These are phyloP conservation scores for Hexamita inflata DNA, from an alignment of 208 protist species.

Conservation along the genomic window DNA sequence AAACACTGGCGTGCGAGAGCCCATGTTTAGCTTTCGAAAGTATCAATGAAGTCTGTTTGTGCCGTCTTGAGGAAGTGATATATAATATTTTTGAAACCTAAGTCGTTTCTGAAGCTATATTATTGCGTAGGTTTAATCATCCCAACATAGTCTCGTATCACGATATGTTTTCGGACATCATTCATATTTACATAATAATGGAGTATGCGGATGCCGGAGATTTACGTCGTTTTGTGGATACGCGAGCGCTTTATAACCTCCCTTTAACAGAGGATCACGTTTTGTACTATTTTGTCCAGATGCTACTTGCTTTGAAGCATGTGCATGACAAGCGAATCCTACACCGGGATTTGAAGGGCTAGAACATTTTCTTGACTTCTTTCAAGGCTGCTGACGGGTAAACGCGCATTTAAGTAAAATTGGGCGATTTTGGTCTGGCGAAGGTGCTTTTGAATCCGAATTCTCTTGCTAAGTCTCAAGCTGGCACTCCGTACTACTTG, in stretches of 20 bases:
- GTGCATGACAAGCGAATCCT: slow-evolving; percentile 53
- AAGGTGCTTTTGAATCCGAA: slow-evolving; percentile 26
- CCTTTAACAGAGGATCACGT: slow-evolving; percentile 47
- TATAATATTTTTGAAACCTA: no score
- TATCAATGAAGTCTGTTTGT: no score
- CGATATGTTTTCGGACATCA: slow-evolving; percentile 22
- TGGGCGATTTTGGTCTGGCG: slow-evolving; percentile 40
- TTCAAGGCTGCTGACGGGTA: slow-evolving; percentile 47
- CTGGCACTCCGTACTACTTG: slow-evolving; percentile 52
- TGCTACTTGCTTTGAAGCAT: slow-evolving; percentile 51
- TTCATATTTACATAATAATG: slow-evolving; percentile 38
- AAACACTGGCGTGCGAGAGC: no score
- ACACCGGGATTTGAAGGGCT: slow-evolving; percentile 54
- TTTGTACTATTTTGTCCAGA: slow-evolving; percentile 49
- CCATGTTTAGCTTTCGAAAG: no score
- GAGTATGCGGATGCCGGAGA: slow-evolving; percentile 39
- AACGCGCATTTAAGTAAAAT: slow-evolving; percentile 25
- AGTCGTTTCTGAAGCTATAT: neutral
- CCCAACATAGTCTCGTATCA: slow-evolving; percentile 32
- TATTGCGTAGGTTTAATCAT: slow-evolving; percentile 32
- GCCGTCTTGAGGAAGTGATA: no score
- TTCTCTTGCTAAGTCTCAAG: slow-evolving; percentile 34
- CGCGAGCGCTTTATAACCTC: neutral
- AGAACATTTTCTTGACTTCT: slow-evolving; percentile 49
- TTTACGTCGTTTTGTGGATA: neutral